Evolutionary conservation across 768 basidiomycete genomes (phyloP).

Genomic region (Myochromella boudieri): DNA sequence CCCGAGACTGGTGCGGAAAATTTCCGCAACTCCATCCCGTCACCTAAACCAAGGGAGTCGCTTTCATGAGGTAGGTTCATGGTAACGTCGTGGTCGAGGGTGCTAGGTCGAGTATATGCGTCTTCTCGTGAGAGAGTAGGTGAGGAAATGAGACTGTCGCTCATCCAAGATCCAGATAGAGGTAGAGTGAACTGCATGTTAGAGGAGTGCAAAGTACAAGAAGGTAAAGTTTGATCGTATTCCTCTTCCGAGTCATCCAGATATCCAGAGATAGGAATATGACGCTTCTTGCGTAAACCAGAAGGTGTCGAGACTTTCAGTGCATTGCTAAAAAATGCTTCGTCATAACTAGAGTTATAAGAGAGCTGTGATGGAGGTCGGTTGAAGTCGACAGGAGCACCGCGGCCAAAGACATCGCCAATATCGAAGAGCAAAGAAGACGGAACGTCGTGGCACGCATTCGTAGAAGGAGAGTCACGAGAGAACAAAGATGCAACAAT

Average conservation of each 20-base stretch:
- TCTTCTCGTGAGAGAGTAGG: slow-evolving; percentile 26
- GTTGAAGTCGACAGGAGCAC: slow-evolving; percentile 34
- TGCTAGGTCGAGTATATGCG: slow-evolving; percentile 13
- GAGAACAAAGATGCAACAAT: slow-evolving; percentile 18
- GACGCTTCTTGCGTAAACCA: slow-evolving; percentile 10
- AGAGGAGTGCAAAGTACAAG: not conserved
- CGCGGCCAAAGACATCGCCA: slow-evolving; percentile 23
- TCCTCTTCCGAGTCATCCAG: slow-evolving; percentile 15
- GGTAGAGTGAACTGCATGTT: slow-evolving; percentile 3
- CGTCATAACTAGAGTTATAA: slow-evolving; percentile 20
- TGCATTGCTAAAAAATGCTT: slow-evolving; percentile 21
- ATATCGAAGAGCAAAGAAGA: slow-evolving; percentile 12
- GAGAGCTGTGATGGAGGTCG: slow-evolving; percentile 40
- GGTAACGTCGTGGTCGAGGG: not conserved
- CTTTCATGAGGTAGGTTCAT: not conserved
- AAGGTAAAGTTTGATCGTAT: slow-evolving; percentile 21
- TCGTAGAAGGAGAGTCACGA: slow-evolving; percentile 4
- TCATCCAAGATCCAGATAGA: slow-evolving; percentile 32
- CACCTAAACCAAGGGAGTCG: slow-evolving; percentile 10
- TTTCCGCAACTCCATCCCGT: not conserved
- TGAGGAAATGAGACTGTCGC: slow-evolving; percentile 43
- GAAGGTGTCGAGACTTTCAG: slow-evolving; percentile 30
- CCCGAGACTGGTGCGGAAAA: not conserved
- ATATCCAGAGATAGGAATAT: slow-evolving; percentile 1
- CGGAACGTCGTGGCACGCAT: not conserved